phyloP scores from a whole-genome alignment of 257 asterid genomes.

The Fraxinus cuspidata region DNA sequence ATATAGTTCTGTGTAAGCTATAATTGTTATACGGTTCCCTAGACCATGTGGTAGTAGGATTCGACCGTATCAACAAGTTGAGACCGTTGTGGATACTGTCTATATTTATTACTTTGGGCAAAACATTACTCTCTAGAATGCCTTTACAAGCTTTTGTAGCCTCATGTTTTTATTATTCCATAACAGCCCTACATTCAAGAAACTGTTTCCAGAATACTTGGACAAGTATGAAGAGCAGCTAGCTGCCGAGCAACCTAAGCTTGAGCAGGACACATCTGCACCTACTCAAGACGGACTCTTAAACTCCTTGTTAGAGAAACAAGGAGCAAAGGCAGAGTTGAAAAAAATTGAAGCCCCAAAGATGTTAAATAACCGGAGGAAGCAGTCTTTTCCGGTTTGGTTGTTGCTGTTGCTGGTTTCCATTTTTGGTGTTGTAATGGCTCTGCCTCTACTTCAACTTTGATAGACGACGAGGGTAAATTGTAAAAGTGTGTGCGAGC shows the following conservation, averaged over 20 bases:
- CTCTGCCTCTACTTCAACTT: constrained; percentile 86
- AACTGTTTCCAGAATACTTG: constrained; percentile 79
- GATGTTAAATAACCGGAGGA: constrained; percentile 50
- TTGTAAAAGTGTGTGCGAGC: constrained; percentile 9
- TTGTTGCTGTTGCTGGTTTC: constrained; percentile 59
- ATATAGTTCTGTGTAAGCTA: not conserved
- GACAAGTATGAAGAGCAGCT: constrained; percentile 74
- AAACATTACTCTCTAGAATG: not conserved
- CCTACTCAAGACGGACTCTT: constrained; percentile 35
- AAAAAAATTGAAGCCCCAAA: constrained; percentile 40
- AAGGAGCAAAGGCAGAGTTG: constrained; percentile 43
- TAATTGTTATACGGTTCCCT: not conserved
- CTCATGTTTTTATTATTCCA: constrained; percentile 19
- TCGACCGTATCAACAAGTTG: not conserved
- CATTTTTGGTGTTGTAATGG: constrained; percentile 78
- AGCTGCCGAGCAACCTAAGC: constrained; percentile 49
- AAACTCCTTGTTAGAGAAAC: constrained; percentile 41
- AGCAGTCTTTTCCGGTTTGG: constrained; percentile 71
- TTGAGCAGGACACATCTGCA: constrained; percentile 41
- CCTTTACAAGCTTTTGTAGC: not conserved
- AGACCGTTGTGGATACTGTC: not conserved
- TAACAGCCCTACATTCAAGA: constrained; percentile 74
- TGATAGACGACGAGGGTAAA: constrained; percentile 24
- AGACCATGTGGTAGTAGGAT: not conserved
- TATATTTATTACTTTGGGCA: not conserved